Evolutionary conservation across 345 rosid genomes (phyloP).

Genomic region (Corchorus olitorius): DNA sequence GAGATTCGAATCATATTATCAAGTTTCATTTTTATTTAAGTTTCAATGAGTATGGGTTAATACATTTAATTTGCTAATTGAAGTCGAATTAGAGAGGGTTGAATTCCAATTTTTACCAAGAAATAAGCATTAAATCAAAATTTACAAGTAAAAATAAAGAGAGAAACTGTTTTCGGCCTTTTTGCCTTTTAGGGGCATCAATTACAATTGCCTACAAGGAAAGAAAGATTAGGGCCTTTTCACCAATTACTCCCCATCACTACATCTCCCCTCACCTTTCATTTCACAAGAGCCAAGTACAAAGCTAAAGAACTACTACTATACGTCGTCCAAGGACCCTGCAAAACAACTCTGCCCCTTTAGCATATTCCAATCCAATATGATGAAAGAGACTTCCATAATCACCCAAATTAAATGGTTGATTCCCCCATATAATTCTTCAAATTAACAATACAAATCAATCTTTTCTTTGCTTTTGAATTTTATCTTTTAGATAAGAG

Average conservation of each 20-base stretch:
- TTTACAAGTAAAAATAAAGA: too few species aligned
- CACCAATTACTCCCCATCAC: not conserved
- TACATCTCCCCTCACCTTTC: not conserved
- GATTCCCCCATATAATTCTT: not conserved
- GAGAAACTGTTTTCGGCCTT: too few species aligned
- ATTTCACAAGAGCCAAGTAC: not conserved
- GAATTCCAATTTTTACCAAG: too few species aligned
- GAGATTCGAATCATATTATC: too few species aligned
- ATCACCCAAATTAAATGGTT: not conserved
- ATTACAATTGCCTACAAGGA: not conserved
- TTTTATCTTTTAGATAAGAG: not conserved
- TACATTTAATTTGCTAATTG: too few species aligned
- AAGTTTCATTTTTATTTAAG: too few species aligned
- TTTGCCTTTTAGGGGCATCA: not conserved
- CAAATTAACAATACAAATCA: not conserved
- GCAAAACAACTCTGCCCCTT: not conserved
- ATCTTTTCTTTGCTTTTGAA: not conserved
- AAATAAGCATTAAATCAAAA: too few species aligned
- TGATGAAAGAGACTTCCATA: not conserved
- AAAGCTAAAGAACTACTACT: not conserved
- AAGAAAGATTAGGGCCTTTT: not conserved
- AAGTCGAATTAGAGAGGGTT: too few species aligned
- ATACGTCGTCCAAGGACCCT: not conserved
- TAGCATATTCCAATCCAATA: not conserved
- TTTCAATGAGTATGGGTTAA: too few species aligned